Conservation (phyloP, 2,329 filamentous ascomycete genomes). For the Arthroderma sp. region DNA sequence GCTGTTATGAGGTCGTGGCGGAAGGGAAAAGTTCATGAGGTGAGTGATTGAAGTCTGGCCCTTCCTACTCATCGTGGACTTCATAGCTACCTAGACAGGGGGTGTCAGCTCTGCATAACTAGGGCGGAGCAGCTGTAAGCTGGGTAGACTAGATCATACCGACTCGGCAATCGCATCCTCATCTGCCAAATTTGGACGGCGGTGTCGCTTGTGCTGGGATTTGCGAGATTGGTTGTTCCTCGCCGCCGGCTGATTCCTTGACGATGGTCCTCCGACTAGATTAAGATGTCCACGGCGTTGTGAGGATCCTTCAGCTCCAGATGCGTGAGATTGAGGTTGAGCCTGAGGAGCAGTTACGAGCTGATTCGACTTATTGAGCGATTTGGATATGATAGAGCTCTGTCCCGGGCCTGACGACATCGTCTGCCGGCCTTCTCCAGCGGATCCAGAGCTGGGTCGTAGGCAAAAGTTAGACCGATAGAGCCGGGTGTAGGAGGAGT, state of each 20-base stretch:
- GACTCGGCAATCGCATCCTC: conserved; percentile 80
- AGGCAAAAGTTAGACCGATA: too few species aligned
- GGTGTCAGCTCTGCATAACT: background rate
- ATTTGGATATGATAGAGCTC: conserved; percentile 25
- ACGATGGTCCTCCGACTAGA: conserved; percentile 26
- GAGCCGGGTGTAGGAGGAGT: too few species aligned
- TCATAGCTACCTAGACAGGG: conserved; percentile 44
- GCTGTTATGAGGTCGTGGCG: conserved; percentile 54
- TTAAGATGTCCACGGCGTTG: conserved; percentile 31
- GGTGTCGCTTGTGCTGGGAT: conserved; percentile 74
- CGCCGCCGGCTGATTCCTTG: conserved; percentile 24
- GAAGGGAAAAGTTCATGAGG: conserved; percentile 78
- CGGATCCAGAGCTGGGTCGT: too few species aligned
- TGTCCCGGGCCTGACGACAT: conserved; percentile 31
- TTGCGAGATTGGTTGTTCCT: conserved; percentile 64
- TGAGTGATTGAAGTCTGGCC: conserved; percentile 97
- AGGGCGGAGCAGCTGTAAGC: background rate
- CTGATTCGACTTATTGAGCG: conserved; percentile 24
- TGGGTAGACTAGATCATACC: conserved; percentile 38
- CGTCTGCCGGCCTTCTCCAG: conserved; percentile 11
- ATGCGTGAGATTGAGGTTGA: conserved; percentile 22
- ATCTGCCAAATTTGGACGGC: conserved; percentile 58
- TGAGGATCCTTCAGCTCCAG: conserved; percentile 20
- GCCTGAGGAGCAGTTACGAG: conserved; percentile 21
- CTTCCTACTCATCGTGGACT: conserved; percentile 55